A percentile compares a stretch with the other conserved stretches of the same genome.
phyloP scores from a whole-genome alignment of 1,284 basidiomycete genomes.

The Golubevia sp. region DNA sequence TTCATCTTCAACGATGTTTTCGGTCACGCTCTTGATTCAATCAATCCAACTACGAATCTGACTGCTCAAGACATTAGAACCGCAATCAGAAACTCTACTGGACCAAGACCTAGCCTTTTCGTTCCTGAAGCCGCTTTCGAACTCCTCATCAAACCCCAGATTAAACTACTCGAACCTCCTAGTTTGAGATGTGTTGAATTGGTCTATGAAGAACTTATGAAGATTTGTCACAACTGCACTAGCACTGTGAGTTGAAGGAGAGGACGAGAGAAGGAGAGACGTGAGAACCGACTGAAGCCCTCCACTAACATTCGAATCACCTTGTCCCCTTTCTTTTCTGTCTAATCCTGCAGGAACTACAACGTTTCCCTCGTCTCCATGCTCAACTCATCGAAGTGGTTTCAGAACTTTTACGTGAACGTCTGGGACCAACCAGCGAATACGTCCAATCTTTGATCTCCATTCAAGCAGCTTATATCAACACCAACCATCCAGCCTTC shows the following conservation, averaged over 20 bases:
- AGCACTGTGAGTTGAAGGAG: constrained; percentile 69
- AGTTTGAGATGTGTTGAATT: constrained; percentile 94
- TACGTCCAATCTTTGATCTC: constrained; percentile 94
- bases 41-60: constrained; percentile 88
- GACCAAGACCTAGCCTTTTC: constrained; percentile 92
- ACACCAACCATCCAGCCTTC: constrained; percentile 94
- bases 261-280: neutral
- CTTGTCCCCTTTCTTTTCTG: neutral
- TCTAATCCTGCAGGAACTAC: constrained; percentile 74
- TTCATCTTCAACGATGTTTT: constrained; percentile 99
- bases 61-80: constrained; percentile 95
- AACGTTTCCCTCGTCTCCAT: constrained; percentile 91
- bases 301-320: too few species aligned
- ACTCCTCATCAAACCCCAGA: constrained; percentile 95
- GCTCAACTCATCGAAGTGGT: constrained; percentile 96
- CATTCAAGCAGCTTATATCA: constrained; percentile 99
- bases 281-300: too few species aligned
- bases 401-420: constrained; percentile 90
- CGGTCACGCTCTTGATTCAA: constrained; percentile 83
- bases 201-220: constrained; percentile 98
- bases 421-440: constrained; percentile 92
- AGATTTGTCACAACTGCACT: constrained; percentile 99
- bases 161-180: constrained; percentile 92
- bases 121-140: constrained; percentile 98
- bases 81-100: constrained; percentile 96